Percentiles rank a stretch among this genome's conserved stretches.
These are phyloP conservation scores for Dendrocalamus latiflorus DNA, from an alignment of 202 grass and related monocot species.

Conservation along the genomic window DNA sequence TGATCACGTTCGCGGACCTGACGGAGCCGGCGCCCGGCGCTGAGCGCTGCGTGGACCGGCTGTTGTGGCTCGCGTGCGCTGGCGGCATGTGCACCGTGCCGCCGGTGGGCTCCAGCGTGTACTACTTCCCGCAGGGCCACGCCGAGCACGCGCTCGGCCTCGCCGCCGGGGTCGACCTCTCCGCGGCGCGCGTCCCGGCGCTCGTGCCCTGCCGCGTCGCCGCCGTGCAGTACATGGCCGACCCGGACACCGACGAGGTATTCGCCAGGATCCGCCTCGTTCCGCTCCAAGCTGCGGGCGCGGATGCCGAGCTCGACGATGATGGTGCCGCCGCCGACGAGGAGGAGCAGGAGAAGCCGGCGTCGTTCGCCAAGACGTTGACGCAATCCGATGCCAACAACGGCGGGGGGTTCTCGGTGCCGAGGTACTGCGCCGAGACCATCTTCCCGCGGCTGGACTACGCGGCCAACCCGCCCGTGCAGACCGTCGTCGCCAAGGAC, in stretches of 20 bases:
- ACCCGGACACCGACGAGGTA: slow-evolving; percentile 79
- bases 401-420: slow-evolving; percentile 93
- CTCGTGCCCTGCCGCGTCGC: slow-evolving; percentile 62
- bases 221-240: slow-evolving; percentile 66
- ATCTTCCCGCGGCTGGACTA: slow-evolving; percentile 98
- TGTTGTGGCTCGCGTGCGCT: slow-evolving; percentile 93
- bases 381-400: slow-evolving; percentile 98
- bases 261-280: slow-evolving; percentile 68
- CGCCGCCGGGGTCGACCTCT: slow-evolving; percentile 20
- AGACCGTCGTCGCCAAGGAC: slow-evolving; percentile 81
- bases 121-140: slow-evolving; percentile 97
- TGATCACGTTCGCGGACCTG: slow-evolving; percentile 73
- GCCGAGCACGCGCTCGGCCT: slow-evolving; percentile 69
- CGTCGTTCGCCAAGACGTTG: slow-evolving; percentile 92
- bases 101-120: slow-evolving; percentile 55
- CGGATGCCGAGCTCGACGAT: slow-evolving; percentile 14
- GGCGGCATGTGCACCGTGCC: slow-evolving; percentile 88
- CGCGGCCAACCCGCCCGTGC: slow-evolving; percentile 72
- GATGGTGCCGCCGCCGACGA: not conserved
- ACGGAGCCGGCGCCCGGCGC: slow-evolving; percentile 35
- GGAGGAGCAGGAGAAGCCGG: slow-evolving; percentile 53
- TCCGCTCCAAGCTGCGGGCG: slow-evolving; percentile 28
- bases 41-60: slow-evolving; percentile 57
- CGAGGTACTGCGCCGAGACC: slow-evolving; percentile 87
- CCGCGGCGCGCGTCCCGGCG: slow-evolving; percentile 33